These are phyloP conservation scores for Rhodotorula sp. DNA, from an alignment of 1,284 basidiomycete species.

Conservation along the genomic window DNA sequence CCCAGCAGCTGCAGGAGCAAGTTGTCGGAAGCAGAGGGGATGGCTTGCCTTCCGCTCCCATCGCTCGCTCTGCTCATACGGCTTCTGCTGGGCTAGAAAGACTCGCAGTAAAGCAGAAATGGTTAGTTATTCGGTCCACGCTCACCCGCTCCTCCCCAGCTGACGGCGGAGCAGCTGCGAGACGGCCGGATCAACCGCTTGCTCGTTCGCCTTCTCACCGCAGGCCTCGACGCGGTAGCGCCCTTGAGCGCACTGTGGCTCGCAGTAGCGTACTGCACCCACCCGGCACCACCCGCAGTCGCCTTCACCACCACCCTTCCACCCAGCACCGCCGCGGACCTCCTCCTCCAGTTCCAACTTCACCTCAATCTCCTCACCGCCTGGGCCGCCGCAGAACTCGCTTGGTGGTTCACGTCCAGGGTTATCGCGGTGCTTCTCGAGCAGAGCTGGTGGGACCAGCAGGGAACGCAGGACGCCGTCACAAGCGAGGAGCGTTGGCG, in stretches of 20 bases:
- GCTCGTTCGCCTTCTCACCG: not conserved
- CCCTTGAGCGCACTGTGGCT: slow-evolving; percentile 10
- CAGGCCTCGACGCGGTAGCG: slow-evolving; percentile 15
- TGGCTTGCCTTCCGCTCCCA: no score
- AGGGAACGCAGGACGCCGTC: slow-evolving; percentile 1
- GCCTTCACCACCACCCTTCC: slow-evolving; percentile 12
- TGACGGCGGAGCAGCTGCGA: slow-evolving; percentile 11
- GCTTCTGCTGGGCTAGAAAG: no score
- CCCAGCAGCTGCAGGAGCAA: no score
- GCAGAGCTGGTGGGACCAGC: slow-evolving; percentile 10
- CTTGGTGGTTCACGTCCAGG: slow-evolving; percentile 10
- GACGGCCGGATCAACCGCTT: slow-evolving; percentile 12
- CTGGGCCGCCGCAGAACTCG: slow-evolving; percentile 17
- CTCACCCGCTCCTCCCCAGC: not conserved
- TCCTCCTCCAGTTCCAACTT: slow-evolving; percentile 11
- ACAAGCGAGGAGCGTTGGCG: slow-evolving; percentile 35
- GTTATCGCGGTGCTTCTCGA: not conserved
- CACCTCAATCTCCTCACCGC: slow-evolving; percentile 2
- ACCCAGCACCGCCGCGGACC: slow-evolving; percentile 4
- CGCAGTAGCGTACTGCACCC: not conserved
- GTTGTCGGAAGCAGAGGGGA: no score
- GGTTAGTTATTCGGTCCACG: not conserved
- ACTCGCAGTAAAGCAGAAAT: not conserved
- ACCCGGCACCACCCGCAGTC: slow-evolving; percentile 31
- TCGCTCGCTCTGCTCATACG: no score